A percentile compares a stretch with the other conserved stretches of the same genome.
Evolutionary conservation across 108 stramenopile species (phyloP).

Genomic region (Fragilariopsis cylindrus): DNA sequence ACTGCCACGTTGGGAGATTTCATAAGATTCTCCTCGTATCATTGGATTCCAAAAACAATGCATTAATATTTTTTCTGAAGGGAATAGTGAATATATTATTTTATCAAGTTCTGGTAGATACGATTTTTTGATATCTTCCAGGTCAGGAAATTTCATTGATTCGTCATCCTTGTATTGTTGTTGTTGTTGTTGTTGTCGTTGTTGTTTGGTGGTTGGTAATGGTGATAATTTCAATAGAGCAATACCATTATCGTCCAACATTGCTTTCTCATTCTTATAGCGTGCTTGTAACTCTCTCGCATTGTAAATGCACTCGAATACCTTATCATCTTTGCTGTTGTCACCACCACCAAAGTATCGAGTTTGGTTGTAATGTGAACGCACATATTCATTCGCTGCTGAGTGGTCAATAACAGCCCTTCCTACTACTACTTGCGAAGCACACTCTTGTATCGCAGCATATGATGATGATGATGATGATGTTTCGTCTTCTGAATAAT

Average conservation of each 20-base stretch:
- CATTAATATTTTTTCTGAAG: background rate
- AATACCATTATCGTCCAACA: background rate
- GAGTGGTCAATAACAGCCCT: conserved; percentile 49
- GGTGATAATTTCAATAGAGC: background rate
- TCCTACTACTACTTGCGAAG: background rate
- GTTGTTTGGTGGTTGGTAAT: no score
- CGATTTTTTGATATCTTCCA: conserved; percentile 14
- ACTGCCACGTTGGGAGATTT: conserved; percentile 27
- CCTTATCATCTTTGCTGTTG: background rate
- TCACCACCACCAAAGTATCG: background rate
- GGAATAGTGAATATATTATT: conserved; percentile 22
- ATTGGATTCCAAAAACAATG: conserved; percentile 55
- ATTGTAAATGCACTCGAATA: conserved; percentile 2
- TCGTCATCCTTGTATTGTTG: background rate
- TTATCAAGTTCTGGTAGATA: conserved; percentile 25
- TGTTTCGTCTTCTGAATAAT: no score
- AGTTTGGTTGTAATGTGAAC: conserved; percentile 38
- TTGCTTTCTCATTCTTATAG: background rate
- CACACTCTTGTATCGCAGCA: no score
- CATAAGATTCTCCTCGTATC: conserved; percentile 41
- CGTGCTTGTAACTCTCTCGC: background rate
- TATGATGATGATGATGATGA: no score
- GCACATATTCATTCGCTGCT: conserved; percentile 53
- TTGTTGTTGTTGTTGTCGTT: no score
- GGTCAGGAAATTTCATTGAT: background rate